A percentile compares a stretch with the other conserved stretches of the same genome.
phyloP scores from a whole-genome alignment of 441 rosid genomes.

The Adansonia madagascariensis region DNA sequence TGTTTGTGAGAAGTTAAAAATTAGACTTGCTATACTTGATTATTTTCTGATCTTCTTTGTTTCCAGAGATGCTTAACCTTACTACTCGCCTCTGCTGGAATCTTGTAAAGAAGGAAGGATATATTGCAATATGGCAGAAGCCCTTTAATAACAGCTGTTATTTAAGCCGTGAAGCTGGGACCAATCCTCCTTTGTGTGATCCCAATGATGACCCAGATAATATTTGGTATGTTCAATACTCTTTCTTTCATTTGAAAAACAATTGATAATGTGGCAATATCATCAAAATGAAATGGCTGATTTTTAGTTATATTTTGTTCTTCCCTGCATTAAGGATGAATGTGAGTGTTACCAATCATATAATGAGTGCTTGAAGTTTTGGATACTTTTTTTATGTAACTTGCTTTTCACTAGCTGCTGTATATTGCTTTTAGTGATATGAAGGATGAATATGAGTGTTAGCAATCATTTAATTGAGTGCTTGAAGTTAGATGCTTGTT shows the following conservation, averaged over 20 bases:
- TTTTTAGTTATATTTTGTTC: not conserved
- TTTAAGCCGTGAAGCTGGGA: slow-evolving; percentile 69
- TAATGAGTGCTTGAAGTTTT: not conserved
- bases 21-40: slow-evolving; percentile 15
- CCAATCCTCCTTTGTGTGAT: slow-evolving; percentile 73
- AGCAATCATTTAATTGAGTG: not conserved
- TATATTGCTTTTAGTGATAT: not conserved
- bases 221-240: slow-evolving; percentile 64
- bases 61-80: slow-evolving; percentile 89
- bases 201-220: slow-evolving; percentile 87
- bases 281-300: not conserved
- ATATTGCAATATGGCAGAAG: slow-evolving; percentile 93
- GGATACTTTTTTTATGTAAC: not conserved
- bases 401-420: not conserved
- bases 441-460: not conserved
- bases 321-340: not conserved
- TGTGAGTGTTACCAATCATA: too few species aligned
- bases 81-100: slow-evolving; percentile 92
- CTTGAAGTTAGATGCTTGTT: slow-evolving; percentile 7
- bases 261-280: not conserved
- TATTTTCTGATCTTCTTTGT: slow-evolving; percentile 31
- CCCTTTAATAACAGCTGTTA: slow-evolving; percentile 84
- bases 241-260: slow-evolving; percentile 14
- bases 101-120: slow-evolving; percentile 93
- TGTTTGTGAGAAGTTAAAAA: slow-evolving; percentile 20